phyloP scores from a whole-genome alignment of 1,284 basidiomycete species.

The Vanrija sp. region DNA sequence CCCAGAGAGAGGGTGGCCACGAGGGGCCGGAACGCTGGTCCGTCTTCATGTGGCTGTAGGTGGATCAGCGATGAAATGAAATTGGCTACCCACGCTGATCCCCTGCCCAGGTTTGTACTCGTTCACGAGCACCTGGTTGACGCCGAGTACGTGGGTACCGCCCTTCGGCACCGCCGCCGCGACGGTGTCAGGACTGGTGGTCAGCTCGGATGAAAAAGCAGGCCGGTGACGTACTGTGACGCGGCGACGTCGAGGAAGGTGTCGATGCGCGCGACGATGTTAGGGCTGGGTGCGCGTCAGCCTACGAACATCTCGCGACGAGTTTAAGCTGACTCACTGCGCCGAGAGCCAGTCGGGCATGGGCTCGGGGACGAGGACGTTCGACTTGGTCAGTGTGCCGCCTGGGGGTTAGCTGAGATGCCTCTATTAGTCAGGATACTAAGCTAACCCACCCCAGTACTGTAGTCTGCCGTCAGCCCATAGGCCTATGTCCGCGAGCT shows the following conservation, averaged over 20 bases:
- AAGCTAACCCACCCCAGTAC: constrained; percentile 62
- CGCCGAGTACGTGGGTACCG: constrained; percentile 53
- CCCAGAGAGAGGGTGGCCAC: constrained; percentile 86
- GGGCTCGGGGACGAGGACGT: constrained; percentile 41
- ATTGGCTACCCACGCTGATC: constrained; percentile 64
- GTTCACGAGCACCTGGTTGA: constrained; percentile 83
- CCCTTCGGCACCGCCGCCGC: constrained; percentile 28
- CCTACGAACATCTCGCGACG: not conserved
- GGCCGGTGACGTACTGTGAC: no score
- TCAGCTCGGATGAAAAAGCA: no score
- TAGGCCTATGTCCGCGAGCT: constrained; percentile 9
- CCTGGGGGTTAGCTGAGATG: constrained; percentile 32
- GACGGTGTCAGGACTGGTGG: no score
- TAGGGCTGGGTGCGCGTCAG: constrained; percentile 56
- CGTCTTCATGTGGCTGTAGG: constrained; percentile 85
- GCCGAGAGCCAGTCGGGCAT: constrained; percentile 37
- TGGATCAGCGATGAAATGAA: constrained; percentile 3
- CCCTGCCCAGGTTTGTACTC: constrained; percentile 89
- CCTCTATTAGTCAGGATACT: no score
- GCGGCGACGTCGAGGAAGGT: constrained; percentile 28
- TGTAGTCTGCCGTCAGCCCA: constrained; percentile 57
- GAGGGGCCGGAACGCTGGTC: constrained; percentile 77
- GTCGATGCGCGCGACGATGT: constrained; percentile 65
- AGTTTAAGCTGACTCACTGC: constrained; percentile 30
- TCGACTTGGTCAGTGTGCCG: constrained; percentile 42